These are phyloP conservation scores for Colletotrichum karsti DNA, from an alignment of 2,329 filamentous ascomycete species.

Conservation along the genomic window DNA sequence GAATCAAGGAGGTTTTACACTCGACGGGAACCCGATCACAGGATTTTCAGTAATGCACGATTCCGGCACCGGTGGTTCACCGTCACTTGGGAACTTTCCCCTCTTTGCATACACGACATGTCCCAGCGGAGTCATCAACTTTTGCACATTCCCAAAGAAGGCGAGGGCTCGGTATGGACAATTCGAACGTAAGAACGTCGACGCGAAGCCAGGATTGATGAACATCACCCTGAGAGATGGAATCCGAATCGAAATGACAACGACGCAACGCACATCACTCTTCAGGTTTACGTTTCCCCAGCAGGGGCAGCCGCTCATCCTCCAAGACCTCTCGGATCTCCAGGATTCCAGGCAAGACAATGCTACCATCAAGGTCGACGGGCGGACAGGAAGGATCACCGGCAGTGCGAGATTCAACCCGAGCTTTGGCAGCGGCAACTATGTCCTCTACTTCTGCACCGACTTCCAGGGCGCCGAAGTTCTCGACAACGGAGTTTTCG, in stretches of 20 bases:
- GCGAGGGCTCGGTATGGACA: constrained; percentile 46
- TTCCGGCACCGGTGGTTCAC: constrained; percentile 63
- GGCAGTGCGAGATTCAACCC: constrained; percentile 70
- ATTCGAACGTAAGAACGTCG: constrained; percentile 60
- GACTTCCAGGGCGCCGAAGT: constrained; percentile 70
- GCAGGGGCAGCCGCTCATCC: constrained; percentile 61
- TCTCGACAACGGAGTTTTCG: constrained; percentile 69
- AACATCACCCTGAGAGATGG: constrained; percentile 65
- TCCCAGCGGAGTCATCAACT: constrained; percentile 66
- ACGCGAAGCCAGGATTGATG: constrained; percentile 72
- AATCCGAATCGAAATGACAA: constrained; percentile 72
- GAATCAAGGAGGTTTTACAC: constrained; percentile 66
- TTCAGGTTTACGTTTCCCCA: constrained; percentile 72
- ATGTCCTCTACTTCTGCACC: constrained; percentile 70
- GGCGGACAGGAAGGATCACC: constrained; percentile 65
- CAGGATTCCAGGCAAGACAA: constrained; percentile 67
- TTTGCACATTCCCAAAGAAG: constrained; percentile 66
- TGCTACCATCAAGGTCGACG: constrained; percentile 63
- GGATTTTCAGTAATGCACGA: constrained; percentile 69
- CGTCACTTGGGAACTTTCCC: constrained; percentile 78
- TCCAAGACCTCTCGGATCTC: constrained; percentile 73
- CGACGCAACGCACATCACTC: constrained; percentile 70
- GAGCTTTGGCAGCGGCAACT: constrained; percentile 71
- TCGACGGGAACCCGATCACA: constrained; percentile 56
- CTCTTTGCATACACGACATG: constrained; percentile 74